Evolutionary conservation across 129 eudicot species (phyloP).

Genomic region (Kitagawia praeruptora): DNA sequence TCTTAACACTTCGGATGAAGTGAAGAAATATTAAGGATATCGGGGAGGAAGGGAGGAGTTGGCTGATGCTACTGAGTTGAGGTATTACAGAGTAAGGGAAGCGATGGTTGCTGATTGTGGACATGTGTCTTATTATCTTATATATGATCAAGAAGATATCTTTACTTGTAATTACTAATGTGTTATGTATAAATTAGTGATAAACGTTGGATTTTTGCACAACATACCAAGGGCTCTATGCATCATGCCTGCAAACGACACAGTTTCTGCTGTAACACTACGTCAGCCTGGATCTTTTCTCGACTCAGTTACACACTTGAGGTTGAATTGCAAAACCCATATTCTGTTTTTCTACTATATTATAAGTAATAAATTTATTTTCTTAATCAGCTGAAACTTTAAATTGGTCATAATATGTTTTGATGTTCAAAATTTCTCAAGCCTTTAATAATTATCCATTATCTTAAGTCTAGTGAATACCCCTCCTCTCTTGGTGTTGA

Average conservation of each 20-base stretch:
- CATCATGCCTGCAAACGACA: slow-evolving; percentile 51
- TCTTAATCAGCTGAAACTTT: neutral
- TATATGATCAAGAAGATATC: too few relatives aligned
- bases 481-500: neutral
- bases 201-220: slow-evolving; percentile 31
- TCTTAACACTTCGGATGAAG: neutral
- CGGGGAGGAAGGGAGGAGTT: too few relatives aligned
- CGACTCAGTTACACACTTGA: slow-evolving; percentile 15
- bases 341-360: neutral
- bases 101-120: too few relatives aligned
- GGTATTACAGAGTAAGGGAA: too few relatives aligned
- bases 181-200: neutral
- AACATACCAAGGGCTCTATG: slow-evolving; percentile 64
- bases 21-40: too few relatives aligned
- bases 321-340: neutral
- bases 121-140: too few relatives aligned
- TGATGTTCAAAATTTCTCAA: neutral
- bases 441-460: neutral
- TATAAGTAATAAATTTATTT: neutral
- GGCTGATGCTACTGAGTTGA: too few relatives aligned
- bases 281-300: slow-evolving; percentile 47
- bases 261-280: slow-evolving; percentile 50
- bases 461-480: neutral
- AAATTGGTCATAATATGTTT: neutral
- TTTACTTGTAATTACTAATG: neutral